These are phyloP conservation scores for Nigrospora sphaerica DNA, from an alignment of 2,329 filamentous ascomycete species.

Conservation along the genomic window DNA sequence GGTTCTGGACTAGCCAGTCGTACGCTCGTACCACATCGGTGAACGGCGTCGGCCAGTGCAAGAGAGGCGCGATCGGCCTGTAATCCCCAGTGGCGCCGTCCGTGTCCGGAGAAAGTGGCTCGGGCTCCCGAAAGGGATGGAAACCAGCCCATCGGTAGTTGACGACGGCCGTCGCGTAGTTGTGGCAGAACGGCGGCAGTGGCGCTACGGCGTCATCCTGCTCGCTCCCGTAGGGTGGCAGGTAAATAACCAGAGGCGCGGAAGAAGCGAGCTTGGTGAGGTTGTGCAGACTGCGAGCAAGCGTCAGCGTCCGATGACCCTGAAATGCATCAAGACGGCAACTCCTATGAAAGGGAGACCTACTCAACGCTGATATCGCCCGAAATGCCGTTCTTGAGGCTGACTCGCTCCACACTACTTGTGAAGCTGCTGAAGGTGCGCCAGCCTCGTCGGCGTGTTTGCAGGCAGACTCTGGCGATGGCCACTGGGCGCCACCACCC, in stretches of 20 bases:
- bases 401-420: conserved; percentile 30
- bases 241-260: conserved; percentile 44
- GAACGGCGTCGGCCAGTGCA: conserved; percentile 48
- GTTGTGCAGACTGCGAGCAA: conserved; percentile 39
- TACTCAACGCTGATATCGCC: conserved; percentile 45
- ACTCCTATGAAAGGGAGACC: conserved; percentile 11
- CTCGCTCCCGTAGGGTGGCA: conserved; percentile 39
- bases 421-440: conserved; percentile 10
- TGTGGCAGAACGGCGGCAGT: conserved; percentile 21
- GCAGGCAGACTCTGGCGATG: conserved; percentile 6
- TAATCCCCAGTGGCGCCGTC: conserved; percentile 1
- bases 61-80: conserved; percentile 9
- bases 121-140: not conserved
- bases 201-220: conserved; percentile 14
- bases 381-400: conserved; percentile 39
- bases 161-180: conserved; percentile 43
- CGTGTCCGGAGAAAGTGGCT: not conserved
- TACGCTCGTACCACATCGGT: conserved; percentile 51
- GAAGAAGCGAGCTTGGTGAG: conserved; percentile 25
- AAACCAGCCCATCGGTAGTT: conserved; percentile 50
- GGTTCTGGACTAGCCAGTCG: conserved; percentile 39
- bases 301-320: not conserved
- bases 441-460: conserved; percentile 7
- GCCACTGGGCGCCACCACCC: conserved; percentile 6
- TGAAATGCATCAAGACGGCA: not conserved